Base-by-base conservation (phyloP, 1,284 basidiomycete species). In the Bjerkandera adusta region DNA sequence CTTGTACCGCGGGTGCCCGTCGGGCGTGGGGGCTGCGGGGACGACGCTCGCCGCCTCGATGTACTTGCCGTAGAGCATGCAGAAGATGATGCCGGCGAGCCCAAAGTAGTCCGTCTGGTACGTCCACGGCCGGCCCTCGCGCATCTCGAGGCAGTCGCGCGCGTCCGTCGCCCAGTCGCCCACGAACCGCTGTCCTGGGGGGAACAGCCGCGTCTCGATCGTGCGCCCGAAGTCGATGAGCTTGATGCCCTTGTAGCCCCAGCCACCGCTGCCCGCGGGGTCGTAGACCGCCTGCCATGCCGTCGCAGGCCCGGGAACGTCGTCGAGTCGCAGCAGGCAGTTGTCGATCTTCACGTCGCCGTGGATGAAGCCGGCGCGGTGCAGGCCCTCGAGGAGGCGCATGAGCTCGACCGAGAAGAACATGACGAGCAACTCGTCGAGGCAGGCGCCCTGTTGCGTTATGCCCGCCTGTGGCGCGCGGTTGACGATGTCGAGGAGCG, bases 311-410 rank as follows among this genome's bases (percentile, higher is more conserved):
- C 82, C 84, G 0, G 87, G 83, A 2, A 89, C 80, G 42, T 92
- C 85, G 56, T 93, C 89, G 22, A 99, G 75, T 3, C 97, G 83
- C 6, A 99, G 73, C 11, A 99, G 77, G 64, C 95, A 97, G 68
- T 99, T 99, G 72, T 99, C 97, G 63, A 98, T 97, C 76, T 99
- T 99, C 57, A 99, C 77, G 69, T 99, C 97, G 34, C 97, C 96
- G 60, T 99, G 97, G 56, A 99, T 89, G 69, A 98, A 88, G 13
- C 89, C 88, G 0, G 76, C 73, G 7, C 65, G 52, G 65, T 99
- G 97, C 64, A 98, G 77, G 18, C 76, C 83, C 61, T 97, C 92
- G 39, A 98, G 68, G 10, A 90, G 70, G 16, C 86, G 85, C 42
- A 98, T 69, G 15, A 99, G 79, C 66, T 99, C 96, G 58, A 95